Base-by-base conservation (phyloP, 2,329 filamentous ascomycete species). In the Biscogniauxia sp. region DNA sequence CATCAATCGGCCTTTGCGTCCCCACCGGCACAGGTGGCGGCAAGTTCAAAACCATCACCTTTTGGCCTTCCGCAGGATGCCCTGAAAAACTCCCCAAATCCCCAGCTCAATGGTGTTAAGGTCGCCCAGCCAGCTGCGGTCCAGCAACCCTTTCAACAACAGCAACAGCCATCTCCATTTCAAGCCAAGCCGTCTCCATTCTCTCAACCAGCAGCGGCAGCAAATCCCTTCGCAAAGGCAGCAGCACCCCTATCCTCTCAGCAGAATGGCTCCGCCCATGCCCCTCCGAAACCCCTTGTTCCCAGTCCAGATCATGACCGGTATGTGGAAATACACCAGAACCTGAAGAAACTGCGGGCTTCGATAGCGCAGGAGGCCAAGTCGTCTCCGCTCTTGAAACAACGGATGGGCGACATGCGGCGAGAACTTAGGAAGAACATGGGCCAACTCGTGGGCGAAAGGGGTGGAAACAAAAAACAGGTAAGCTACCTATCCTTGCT, bases 361-460 rank as follows among this genome's bases (percentile, higher is more conserved):
- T 75, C 66, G n/a, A 67, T 90, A 56, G 70, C 72, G 2, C 76
- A 81, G 3, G 80, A 88, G 66, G 80, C 80, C 4, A 85, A 86
- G 68, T 77, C 79, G 20, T 84, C 88, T 65, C 73, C 68, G 73
- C 65, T 75, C 70, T 76, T 93, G 26, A 92, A 91, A 73, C 80
- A 82, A 56, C 82, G 84, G 41, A 82, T 92, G 71, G 89, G 90
- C 37, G 85, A 92, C 58, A 86, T 91, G 80, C 83, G 91, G 50
- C 82, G 91, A 61, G 84, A 88, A 51, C 87, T 95, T 57, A 84
- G 84, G 49, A 90, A 88, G 68, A 87, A 62, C 19, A 83, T 94
- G 58, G 91, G 92, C 6, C 91, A 95, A 72, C 76, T 93, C 26
- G 89, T 87, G 1, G 83, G 82, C 49, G 88, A 84, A 59, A 88